Evolutionary conservation across 768 basidiomycete species (phyloP).

Genomic region (Trametes gibbosa): DNA sequence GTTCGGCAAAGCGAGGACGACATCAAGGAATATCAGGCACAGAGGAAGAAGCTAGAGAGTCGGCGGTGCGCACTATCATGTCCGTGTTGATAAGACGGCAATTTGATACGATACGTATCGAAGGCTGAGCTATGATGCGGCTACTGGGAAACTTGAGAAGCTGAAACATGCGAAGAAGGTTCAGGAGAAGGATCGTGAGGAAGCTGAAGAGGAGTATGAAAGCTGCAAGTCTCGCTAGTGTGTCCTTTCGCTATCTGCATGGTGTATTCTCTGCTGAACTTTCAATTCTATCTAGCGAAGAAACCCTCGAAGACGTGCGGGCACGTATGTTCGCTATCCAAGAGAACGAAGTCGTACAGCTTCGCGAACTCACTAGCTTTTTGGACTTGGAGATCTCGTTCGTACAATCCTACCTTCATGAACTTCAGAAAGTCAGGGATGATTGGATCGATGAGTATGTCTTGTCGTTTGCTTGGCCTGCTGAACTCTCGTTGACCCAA

Average conservation of each 20-base stretch:
- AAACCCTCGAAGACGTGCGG: slow-evolving; percentile 82
- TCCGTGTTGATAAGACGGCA: too few species aligned
- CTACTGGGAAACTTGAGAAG: slow-evolving; percentile 66
- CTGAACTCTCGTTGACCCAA: not conserved
- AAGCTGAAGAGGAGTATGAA: slow-evolving; percentile 81
- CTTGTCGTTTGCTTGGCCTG: not conserved
- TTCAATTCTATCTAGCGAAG: slow-evolving; percentile 53
- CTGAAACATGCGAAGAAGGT: slow-evolving; percentile 73
- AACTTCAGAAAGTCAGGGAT: slow-evolving; percentile 64
- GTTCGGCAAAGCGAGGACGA: slow-evolving; percentile 65
- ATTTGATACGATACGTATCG: too few species aligned
- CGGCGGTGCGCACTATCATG: slow-evolving; percentile 51
- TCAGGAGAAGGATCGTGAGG: slow-evolving; percentile 67
- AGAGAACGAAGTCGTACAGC: slow-evolving; percentile 70
- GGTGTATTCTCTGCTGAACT: not conserved
- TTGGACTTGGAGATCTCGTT: slow-evolving; percentile 75
- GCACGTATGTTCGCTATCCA: slow-evolving; percentile 76
- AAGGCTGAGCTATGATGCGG: slow-evolving; percentile 74
- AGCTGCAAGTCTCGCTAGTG: slow-evolving; percentile 74
- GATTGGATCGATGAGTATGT: slow-evolving; percentile 69
- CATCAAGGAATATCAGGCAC: slow-evolving; percentile 78
- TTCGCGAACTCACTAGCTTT: slow-evolving; percentile 67
- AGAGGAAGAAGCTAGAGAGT: slow-evolving; percentile 86
- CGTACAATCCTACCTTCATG: slow-evolving; percentile 68
- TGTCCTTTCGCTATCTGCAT: slow-evolving; percentile 28